Evolutionary conservation across 2,329 filamentous ascomycete genomes (phyloP), one percentile per base, ranked within the genome.

Genomic region (Xylariaceae sp.): DNA sequence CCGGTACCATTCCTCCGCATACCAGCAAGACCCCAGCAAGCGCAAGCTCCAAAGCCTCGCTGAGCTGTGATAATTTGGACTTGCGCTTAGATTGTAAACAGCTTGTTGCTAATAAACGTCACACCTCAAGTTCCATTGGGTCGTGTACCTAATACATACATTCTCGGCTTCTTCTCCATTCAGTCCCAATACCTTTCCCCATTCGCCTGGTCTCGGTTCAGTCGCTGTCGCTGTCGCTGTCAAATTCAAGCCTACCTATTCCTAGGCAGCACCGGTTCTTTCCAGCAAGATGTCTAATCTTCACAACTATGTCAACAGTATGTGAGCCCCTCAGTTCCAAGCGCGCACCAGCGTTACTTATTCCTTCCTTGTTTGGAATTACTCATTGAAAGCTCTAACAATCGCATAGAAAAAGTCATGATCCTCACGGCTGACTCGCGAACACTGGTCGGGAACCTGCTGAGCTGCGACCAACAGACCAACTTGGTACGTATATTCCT

Each of bases 401-500:
- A 62, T 64, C 56, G 29, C 59, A 39, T 70, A 97, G 95, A 96
- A 77, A 96, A 92, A 76, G 91, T 98, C 67, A 83, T 93, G 56
- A 89, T 98, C 70, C 85, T 98, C 63, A 98, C 95, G 24, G 89
- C 91, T 66, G 95, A 98, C 76, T 95, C 94, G 48, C 88, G 94
- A 68, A 96, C 91, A 43, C 79, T 94, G 19, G 83, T 91, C 60
- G 95, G 95, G 58, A 93, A 83, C 2, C 86, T 99, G 51, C 81
- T 94, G 45, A 91, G 90, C 40, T 92, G 89, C 72, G 95, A 99
- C 75, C 88, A 96, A 75, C 87, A 89, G 69, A 98, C 95, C 65
- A 99, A 99, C 76, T 79, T 99, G 61, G 86, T 87, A 55, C 16
- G 34, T 36, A 6, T 1, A 28, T 29, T 4, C 26, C 28, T 9